Percentiles rank a stretch among this genome's conserved stretches.
Evolutionary conservation across 2,329 filamentous ascomycete genomes (phyloP).

Genomic region (Chalaropsis thielavioides): DNA sequence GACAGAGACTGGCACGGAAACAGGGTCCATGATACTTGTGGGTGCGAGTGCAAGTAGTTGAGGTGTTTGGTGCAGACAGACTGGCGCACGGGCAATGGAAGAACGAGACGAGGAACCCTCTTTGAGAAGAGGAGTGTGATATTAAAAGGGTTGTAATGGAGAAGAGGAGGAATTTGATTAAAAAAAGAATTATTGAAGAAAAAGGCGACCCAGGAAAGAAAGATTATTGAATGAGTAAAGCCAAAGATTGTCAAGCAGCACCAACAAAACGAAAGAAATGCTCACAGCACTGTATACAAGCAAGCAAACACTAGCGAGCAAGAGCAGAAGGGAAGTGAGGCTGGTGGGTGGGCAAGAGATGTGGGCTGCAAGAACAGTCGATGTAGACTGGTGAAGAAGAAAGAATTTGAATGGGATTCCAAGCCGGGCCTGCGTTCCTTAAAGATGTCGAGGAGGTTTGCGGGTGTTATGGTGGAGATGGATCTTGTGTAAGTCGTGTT

Average conservation of each 20-base stretch:
- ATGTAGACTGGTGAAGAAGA: conserved; percentile 11
- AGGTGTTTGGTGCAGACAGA: background rate
- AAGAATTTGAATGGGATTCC: conserved; percentile 17
- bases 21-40: conserved; percentile 10
- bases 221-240: background rate
- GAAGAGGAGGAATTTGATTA: background rate
- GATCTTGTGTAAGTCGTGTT: background rate
- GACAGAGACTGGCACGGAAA: conserved; percentile 9
- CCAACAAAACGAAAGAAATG: background rate
- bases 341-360: background rate
- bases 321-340: background rate
- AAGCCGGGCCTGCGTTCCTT: conserved; percentile 18
- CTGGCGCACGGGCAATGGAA: background rate
- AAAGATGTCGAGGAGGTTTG: conserved; percentile 14
- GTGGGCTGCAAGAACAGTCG: background rate
- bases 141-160: background rate
- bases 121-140: background rate
- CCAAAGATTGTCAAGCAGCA: background rate
- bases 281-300: background rate
- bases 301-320: background rate
- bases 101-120: conserved; percentile 16
- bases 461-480: background rate
- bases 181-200: background rate
- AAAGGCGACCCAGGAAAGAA: background rate
- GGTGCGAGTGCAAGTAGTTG: background rate